Conservation (phyloP, 2,329 filamentous ascomycete species). For the Claviceps capensis region DNA sequence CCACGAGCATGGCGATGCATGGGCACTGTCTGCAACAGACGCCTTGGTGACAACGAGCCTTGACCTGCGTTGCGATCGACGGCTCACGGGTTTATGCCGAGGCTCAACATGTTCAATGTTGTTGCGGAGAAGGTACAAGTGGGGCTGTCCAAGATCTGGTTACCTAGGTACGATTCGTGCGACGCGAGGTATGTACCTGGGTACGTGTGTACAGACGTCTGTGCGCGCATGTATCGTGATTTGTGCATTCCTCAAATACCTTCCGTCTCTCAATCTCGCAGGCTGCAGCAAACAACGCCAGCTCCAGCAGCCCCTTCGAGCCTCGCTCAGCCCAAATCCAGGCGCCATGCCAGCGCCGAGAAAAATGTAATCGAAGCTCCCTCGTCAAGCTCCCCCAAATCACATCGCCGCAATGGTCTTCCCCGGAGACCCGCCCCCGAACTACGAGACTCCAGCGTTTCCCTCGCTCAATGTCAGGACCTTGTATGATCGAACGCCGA, state of each 20-base stretch:
- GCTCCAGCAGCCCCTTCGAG: not conserved
- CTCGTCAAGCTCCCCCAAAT: not conserved
- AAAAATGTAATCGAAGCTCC: not conserved
- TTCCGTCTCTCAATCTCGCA: not conserved
- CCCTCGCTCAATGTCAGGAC: slow-evolving; percentile 69
- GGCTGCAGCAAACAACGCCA: not conserved
- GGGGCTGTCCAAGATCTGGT: no score
- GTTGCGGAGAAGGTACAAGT: no score
- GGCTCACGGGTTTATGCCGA: no score
- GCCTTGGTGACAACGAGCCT: no score
- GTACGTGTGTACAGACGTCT: no score
- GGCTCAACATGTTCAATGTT: no score
- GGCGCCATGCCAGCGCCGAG: not conserved
- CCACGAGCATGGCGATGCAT: slow-evolving; percentile 42
- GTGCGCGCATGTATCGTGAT: no score
- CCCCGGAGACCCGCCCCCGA: slow-evolving; percentile 22
- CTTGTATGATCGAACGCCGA: slow-evolving; percentile 28
- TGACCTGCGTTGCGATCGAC: no score
- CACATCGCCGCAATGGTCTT: slow-evolving; percentile 3
- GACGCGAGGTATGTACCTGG: no score
- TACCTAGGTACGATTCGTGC: no score
- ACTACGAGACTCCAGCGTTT: slow-evolving; percentile 58
- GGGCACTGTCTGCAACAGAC: slow-evolving; percentile 2
- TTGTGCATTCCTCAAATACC: no score
- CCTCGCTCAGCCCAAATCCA: not conserved